These are phyloP conservation scores for Penicillium silybi DNA, from an alignment of 495 filamentous ascomycete genomes.

Conservation along the genomic window DNA sequence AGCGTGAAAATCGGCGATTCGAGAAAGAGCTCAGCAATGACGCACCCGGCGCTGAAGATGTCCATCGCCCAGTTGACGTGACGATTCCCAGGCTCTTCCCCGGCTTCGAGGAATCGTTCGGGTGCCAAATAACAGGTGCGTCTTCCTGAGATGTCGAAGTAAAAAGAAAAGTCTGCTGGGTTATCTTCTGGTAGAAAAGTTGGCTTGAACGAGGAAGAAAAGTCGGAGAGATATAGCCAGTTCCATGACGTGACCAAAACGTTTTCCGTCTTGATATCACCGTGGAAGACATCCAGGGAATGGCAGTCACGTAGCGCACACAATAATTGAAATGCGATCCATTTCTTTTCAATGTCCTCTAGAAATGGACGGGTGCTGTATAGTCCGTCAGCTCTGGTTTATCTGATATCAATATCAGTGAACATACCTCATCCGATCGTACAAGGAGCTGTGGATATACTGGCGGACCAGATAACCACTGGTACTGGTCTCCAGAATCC, in stretches of 20 bases:
- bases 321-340: conserved; percentile 94
- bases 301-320: conserved; percentile 93
- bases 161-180: conserved; percentile 95
- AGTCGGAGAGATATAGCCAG: conserved; percentile 97
- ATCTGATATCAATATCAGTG: background rate
- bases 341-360: conserved; percentile 97
- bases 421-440: conserved; percentile 83
- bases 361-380: conserved; percentile 91
- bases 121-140: conserved; percentile 97
- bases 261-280: conserved; percentile 98
- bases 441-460: conserved; percentile 92
- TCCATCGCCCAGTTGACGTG: conserved; percentile 94
- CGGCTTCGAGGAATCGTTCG: conserved; percentile 77
- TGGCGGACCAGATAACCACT: conserved; percentile 95
- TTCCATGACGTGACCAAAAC: conserved; percentile 97
- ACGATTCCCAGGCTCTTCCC: conserved; percentile 59
- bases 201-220: conserved; percentile 92
- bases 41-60: conserved; percentile 95
- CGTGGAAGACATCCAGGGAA: conserved; percentile 84
- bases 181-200: conserved; percentile 95
- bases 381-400: conserved; percentile 4
- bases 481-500: conserved; percentile 81
- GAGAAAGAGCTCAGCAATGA: conserved; percentile 96
- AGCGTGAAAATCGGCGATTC: conserved; percentile 90
- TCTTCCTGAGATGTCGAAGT: conserved; percentile 88